These are phyloP conservation scores for Angomonas ambiguus DNA, from an alignment of 208 protist species.

Conservation along the genomic window DNA sequence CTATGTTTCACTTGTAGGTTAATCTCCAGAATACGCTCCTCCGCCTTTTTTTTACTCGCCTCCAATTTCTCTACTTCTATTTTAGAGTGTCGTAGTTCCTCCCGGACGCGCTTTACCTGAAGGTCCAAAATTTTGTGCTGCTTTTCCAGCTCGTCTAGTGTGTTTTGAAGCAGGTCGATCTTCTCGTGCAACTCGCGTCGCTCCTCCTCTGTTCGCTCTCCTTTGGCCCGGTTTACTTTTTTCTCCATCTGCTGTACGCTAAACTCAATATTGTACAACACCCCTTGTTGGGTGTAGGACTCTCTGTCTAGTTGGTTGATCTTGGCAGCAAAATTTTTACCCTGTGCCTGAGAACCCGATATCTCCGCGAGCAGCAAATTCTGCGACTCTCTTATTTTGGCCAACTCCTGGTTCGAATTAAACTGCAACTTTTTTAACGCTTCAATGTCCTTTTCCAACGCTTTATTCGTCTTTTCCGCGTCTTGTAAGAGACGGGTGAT, in stretches of 20 bases:
- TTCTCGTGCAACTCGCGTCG: conserved; percentile 76
- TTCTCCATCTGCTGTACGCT: conserved; percentile 94
- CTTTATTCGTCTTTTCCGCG: conserved; percentile 45
- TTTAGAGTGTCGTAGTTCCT: conserved; percentile 72
- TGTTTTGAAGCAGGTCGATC: conserved; percentile 79
- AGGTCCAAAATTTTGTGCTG: conserved; percentile 72
- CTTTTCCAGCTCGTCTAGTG: conserved; percentile 73
- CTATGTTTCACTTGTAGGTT: conserved; percentile 74
- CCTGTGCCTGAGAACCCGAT: conserved; percentile 70
- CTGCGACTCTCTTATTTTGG: conserved; percentile 53
- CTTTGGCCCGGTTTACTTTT: conserved; percentile 86
- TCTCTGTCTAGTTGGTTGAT: conserved; percentile 82
- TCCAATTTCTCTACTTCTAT: conserved; percentile 51
- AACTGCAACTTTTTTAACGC: conserved; percentile 80
- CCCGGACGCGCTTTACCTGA: conserved; percentile 89
- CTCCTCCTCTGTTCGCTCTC: conserved; percentile 91
- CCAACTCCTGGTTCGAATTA: conserved; percentile 77
- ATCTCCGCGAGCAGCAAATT: conserved; percentile 76
- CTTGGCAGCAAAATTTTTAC: conserved; percentile 81
- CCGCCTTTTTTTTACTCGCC: conserved; percentile 35
- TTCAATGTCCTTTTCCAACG: conserved; percentile 68
- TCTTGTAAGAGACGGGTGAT: conserved; percentile 56
- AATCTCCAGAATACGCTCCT: conserved; percentile 76
- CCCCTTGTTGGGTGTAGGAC: conserved; percentile 88
- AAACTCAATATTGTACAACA: conserved; percentile 94